A percentile compares a stretch with the other conserved stretches of the same genome.
Evolutionary conservation across 2,329 filamentous ascomycete species (phyloP).

Genomic region (Penicillium sclerotigenum): DNA sequence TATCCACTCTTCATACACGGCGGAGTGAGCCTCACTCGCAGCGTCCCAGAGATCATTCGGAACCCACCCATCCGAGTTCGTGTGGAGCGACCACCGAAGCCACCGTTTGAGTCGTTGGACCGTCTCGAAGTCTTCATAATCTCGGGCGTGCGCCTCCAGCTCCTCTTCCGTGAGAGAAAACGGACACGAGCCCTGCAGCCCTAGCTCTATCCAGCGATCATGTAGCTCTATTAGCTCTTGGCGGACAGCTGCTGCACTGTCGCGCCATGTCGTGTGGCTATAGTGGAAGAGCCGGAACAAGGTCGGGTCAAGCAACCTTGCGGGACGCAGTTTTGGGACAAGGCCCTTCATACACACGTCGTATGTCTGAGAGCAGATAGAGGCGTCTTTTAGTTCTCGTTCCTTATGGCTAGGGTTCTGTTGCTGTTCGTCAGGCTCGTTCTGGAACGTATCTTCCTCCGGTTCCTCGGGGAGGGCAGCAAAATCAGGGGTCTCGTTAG

Average conservation of each 20-base stretch:
- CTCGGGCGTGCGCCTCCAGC: conserved; percentile 19
- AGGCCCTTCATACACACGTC: conserved; percentile 25
- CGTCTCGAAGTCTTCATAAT: conserved; percentile 34
- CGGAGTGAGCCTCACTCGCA: conserved; percentile 26
- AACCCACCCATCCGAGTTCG: conserved; percentile 34
- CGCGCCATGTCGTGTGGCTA: conserved; percentile 30
- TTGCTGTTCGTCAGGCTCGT: conserved; percentile 12
- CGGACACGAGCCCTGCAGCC: conserved; percentile 25
- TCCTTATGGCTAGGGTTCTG: conserved; percentile 4
- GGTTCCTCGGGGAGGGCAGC: conserved; percentile 17
- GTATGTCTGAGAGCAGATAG: conserved; percentile 32
- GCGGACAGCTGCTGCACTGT: conserved; percentile 24
- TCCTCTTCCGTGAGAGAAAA: conserved; percentile 26
- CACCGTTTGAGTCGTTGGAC: conserved; percentile 29
- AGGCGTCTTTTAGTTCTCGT: conserved; percentile 24
- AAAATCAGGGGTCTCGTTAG: conserved; percentile 30
- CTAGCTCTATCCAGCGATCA: conserved; percentile 25
- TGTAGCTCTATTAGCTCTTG: conserved; percentile 33
- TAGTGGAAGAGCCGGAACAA: conserved; percentile 35
- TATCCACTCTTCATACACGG: conserved; percentile 32
- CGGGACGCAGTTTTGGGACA: conserved; percentile 25
- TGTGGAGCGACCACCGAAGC: conserved; percentile 25
- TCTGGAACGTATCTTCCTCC: conserved; percentile 14
- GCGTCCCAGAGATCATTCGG: conserved; percentile 30
- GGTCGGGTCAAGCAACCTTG: conserved; percentile 26